Conservation (phyloP, 305 asterid genomes). For the Solanum hybrid region DNA sequence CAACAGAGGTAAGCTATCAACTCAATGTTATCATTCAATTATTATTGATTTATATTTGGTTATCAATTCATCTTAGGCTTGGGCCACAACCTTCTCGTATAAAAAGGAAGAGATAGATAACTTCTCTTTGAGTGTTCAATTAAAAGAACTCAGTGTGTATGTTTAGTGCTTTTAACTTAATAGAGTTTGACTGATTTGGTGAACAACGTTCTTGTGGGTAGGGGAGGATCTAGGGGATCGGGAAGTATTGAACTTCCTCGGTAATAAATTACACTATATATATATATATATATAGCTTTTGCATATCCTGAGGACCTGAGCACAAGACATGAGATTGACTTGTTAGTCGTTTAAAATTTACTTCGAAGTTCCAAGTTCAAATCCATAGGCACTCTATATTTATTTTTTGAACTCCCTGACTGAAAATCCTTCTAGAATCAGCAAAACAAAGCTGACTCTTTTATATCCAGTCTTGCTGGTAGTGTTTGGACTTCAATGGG, state of each 20-base stretch:
- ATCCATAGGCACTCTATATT: background rate
- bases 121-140: background rate
- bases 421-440: background rate
- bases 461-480: constrained; percentile 1
- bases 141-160: background rate
- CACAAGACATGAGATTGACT: background rate
- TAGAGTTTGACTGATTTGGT: background rate
- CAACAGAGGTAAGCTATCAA: constrained; percentile 39
- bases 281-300: background rate
- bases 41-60: background rate
- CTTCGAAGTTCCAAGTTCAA: background rate
- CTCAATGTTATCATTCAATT: background rate
- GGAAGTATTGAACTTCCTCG: background rate
- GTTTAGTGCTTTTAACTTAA: background rate
- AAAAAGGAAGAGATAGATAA: background rate
- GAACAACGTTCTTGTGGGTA: background rate
- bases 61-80: background rate
- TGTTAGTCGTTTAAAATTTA: background rate
- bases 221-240: background rate
- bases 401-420: background rate
- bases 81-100: background rate
- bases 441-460: background rate
- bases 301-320: background rate
- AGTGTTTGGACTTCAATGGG: constrained; percentile 50
- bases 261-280: background rate